Percentiles rank a stretch among this genome's conserved stretches.
Evolutionary conservation across 768 basidiomycete species (phyloP).

Genomic region (Pleurotus djamor): DNA sequence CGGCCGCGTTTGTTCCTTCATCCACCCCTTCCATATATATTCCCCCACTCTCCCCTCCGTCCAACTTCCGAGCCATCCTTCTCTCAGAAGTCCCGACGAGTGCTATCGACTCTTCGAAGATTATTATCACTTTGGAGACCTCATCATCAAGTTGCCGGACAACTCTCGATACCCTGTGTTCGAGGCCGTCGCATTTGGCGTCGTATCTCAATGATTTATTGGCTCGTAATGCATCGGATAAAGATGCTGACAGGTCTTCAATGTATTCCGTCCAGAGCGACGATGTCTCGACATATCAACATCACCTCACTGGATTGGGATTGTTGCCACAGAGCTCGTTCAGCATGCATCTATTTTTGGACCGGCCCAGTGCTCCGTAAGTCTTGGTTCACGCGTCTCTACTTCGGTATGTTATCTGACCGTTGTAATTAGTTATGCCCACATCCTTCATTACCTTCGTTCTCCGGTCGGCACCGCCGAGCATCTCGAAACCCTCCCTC

Average conservation of each 20-base stretch:
- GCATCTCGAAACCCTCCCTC: constrained; percentile 54
- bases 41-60: constrained; percentile 38
- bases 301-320: constrained; percentile 63
- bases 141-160: constrained; percentile 65
- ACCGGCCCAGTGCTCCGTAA: constrained; percentile 78
- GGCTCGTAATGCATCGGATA: background rate
- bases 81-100: constrained; percentile 53
- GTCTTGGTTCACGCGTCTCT: constrained; percentile 22
- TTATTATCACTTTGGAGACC: constrained; percentile 75
- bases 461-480: constrained; percentile 44
- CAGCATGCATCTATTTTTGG: constrained; percentile 71
- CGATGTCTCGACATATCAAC: constrained; percentile 53
- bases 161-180: constrained; percentile 62
- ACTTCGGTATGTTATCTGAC: constrained; percentile 2
- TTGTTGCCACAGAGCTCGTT: constrained; percentile 42
- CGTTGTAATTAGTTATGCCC: constrained; percentile 50
- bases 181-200: constrained; percentile 67
- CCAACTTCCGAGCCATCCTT: constrained; percentile 60
- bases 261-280: constrained; percentile 53
- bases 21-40: background rate
- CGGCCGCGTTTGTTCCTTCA: background rate
- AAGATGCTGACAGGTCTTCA: constrained; percentile 47
- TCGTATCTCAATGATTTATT: constrained; percentile 50
- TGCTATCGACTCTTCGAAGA: constrained; percentile 51
- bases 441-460: constrained; percentile 73